phyloP scores from a whole-genome alignment of 148 eudicot species.

The Heliosperma pusillum region DNA sequence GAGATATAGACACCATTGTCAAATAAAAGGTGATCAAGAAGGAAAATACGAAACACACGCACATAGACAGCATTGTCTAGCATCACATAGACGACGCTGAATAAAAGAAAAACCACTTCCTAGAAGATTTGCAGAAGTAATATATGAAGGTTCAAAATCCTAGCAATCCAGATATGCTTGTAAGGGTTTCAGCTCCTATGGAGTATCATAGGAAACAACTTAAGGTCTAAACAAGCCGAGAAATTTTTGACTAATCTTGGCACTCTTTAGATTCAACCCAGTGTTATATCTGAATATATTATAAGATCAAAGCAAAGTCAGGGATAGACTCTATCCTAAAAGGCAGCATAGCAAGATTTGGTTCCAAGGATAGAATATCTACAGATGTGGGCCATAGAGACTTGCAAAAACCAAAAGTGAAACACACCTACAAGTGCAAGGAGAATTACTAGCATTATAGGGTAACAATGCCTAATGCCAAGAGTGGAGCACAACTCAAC shows the following conservation, averaged over 20 bases:
- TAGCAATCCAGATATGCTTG: not conserved
- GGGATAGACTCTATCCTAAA: not conserved
- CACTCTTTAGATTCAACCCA: not conserved
- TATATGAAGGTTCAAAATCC: not conserved
- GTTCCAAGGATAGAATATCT: not conserved
- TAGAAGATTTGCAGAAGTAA: not conserved
- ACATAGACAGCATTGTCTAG: not conserved
- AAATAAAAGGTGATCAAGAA: slow-evolving; percentile 3
- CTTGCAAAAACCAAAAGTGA: not conserved
- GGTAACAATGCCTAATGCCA: too few species aligned
- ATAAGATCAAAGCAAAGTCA: not conserved
- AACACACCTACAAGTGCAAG: not conserved
- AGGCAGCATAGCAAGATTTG: not conserved
- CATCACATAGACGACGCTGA: not conserved
- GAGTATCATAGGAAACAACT: not conserved
- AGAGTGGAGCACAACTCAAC: too few species aligned
- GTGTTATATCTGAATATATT: not conserved
- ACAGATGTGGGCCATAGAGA: not conserved
- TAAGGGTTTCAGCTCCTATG: not conserved
- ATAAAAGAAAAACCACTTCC: slow-evolving; percentile 10
- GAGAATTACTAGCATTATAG: too few species aligned
- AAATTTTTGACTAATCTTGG: too few species aligned
- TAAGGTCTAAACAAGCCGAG: not conserved
- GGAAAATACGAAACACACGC: not conserved
- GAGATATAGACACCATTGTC: not conserved